A percentile compares a stretch with the other conserved stretches of the same genome.
These are phyloP conservation scores for Podaxis rugospora DNA, from an alignment of 768 basidiomycete genomes.

Conservation along the genomic window DNA sequence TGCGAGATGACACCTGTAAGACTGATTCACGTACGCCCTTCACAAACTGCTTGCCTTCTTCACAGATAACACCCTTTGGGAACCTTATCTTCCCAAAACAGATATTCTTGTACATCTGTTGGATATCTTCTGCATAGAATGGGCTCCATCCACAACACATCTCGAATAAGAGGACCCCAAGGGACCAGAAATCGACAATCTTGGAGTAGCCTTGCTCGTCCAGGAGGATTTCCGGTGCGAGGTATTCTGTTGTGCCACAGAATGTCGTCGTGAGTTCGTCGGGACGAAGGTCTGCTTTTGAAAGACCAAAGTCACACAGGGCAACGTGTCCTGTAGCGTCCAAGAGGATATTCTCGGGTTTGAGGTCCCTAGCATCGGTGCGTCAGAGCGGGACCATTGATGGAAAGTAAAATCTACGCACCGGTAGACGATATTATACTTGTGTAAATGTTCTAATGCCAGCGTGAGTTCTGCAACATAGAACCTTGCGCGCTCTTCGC, in stretches of 20 bases:
- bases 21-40: constrained; percentile 70
- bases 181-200: constrained; percentile 97
- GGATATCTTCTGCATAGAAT: constrained; percentile 98
- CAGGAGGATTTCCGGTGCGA: constrained; percentile 96
- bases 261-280: constrained; percentile 99
- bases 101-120: constrained; percentile 99
- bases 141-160: constrained; percentile 99
- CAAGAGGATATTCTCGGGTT: constrained; percentile 97
- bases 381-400: background rate
- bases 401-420: constrained; percentile 30
- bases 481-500: constrained; percentile 90
- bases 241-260: constrained; percentile 98
- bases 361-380: constrained; percentile 64
- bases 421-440: constrained; percentile 94
- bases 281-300: constrained; percentile 89
- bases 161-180: constrained; percentile 95
- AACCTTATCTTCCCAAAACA: constrained; percentile 99
- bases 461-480: constrained; percentile 95
- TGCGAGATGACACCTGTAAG: background rate
- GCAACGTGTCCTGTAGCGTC: constrained; percentile 99
- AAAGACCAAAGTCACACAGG: constrained; percentile 96
- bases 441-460: constrained; percentile 95
- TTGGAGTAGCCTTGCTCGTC: constrained; percentile 99
- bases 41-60: constrained; percentile 98
- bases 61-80: constrained; percentile 93